Evolutionary conservation across 352 stramenopile genomes (phyloP).

Genomic region (Phytophthora syringae): DNA sequence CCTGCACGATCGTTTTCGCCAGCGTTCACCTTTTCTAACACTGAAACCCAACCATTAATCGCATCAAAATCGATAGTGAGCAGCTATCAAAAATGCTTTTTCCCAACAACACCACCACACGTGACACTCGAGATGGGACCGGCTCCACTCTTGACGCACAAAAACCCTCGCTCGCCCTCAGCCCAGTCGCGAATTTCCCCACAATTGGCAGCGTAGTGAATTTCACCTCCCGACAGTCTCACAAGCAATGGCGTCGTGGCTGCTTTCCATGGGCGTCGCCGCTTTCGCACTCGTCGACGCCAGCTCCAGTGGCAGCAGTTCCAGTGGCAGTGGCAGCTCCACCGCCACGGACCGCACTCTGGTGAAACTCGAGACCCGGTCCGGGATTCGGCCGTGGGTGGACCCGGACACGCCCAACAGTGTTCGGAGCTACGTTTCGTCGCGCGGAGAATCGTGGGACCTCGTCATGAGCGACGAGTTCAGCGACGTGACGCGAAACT

Average conservation of each 20-base stretch:
- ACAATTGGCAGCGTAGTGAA: too few relatives aligned
- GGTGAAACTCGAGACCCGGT: slow-evolving; percentile 46
- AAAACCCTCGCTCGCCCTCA: slow-evolving; percentile 5
- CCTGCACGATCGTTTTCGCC: slow-evolving; percentile 14
- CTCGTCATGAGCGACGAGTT: slow-evolving; percentile 84
- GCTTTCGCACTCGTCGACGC: slow-evolving; percentile 23
- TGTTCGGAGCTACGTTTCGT: slow-evolving; percentile 49
- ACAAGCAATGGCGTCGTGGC: slow-evolving; percentile 4
- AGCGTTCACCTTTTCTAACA: slow-evolving; percentile 18
- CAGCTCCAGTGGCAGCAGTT: slow-evolving; percentile 15
- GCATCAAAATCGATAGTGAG: slow-evolving; percentile 9
- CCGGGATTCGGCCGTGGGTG: slow-evolving; percentile 60
- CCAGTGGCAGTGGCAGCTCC: slow-evolving; percentile 27
- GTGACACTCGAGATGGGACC: slow-evolving; percentile 21
- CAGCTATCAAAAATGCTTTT: neutral
- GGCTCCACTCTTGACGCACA: slow-evolving; percentile 28
- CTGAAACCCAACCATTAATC: slow-evolving; percentile 10
- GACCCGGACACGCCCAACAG: slow-evolving; percentile 62
- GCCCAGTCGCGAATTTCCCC: slow-evolving; percentile 18
- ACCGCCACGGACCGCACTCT: slow-evolving; percentile 32
- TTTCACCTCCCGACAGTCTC: too few relatives aligned
- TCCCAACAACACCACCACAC: slow-evolving; percentile 8
- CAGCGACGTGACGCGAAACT: slow-evolving; percentile 49
- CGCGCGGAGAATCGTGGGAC: slow-evolving; percentile 58
- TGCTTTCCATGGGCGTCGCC: slow-evolving; percentile 11